Evolutionary conservation across 1,139 yeast genomes (phyloP).

Genomic region (Suhomyces maxii): DNA sequence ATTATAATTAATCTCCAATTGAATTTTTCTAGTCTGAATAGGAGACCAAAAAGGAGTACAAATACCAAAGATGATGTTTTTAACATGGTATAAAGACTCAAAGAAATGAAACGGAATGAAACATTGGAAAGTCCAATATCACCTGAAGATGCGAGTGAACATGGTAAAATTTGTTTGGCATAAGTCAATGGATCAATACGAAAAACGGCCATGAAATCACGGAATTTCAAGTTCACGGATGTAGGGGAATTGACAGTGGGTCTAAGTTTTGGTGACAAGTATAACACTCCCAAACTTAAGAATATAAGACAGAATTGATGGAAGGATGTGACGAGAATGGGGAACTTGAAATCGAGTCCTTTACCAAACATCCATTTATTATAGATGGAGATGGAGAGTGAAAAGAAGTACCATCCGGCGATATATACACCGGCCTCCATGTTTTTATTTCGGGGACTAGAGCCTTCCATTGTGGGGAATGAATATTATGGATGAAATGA

Average conservation of each 20-base stretch:
- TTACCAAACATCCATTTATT: slow-evolving; percentile 96
- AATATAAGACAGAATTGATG: slow-evolving; percentile 75
- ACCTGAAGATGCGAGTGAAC: slow-evolving; percentile 85
- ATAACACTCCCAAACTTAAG: slow-evolving; percentile 46
- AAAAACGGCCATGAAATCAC: slow-evolving; percentile 18
- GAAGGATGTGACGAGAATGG: slow-evolving; percentile 77
- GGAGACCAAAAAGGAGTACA: slow-evolving; percentile 81
- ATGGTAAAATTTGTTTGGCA: slow-evolving; percentile 65
- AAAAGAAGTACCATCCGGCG: slow-evolving; percentile 55
- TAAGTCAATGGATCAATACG: slow-evolving; percentile 31
- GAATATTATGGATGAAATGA: not conserved
- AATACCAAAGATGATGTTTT: slow-evolving; percentile 85
- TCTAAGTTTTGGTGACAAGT: slow-evolving; percentile 48
- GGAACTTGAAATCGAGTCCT: slow-evolving; percentile 74
- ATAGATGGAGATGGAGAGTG: slow-evolving; percentile 79
- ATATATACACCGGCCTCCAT: slow-evolving; percentile 28
- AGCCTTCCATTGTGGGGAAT: not conserved
- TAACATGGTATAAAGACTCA: slow-evolving; percentile 89
- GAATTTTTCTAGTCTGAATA: slow-evolving; percentile 74
- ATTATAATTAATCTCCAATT: slow-evolving; percentile 65
- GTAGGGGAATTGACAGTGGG: slow-evolving; percentile 28
- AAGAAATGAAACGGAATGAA: slow-evolving; percentile 73
- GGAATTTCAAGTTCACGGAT: slow-evolving; percentile 2
- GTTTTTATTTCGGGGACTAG: not conserved
- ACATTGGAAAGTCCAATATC: slow-evolving; percentile 93